Conservation (phyloP, 176 grass and related monocot genomes). For the Bonia amplexicaulis region DNA sequence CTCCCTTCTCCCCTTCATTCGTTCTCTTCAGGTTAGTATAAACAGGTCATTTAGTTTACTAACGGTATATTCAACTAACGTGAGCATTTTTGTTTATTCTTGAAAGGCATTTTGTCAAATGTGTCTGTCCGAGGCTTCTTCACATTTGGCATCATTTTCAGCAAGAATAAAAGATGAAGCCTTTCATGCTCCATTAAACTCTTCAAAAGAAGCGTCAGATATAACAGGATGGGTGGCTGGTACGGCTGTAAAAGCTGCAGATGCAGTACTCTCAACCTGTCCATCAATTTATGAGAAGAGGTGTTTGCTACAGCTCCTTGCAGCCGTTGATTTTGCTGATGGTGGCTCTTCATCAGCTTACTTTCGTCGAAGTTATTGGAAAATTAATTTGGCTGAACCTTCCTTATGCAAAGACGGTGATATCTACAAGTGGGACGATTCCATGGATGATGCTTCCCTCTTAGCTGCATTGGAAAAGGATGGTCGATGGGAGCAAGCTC, state of each 20-base stretch:
- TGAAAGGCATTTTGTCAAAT: slow-evolving; percentile 97
- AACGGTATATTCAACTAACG: slow-evolving; percentile 24
- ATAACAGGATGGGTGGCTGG: slow-evolving; percentile 65
- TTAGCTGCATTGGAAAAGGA: slow-evolving; percentile 73
- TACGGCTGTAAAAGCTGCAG: slow-evolving; percentile 90
- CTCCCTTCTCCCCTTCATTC: slow-evolving; percentile 81
- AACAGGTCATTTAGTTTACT: slow-evolving; percentile 14
- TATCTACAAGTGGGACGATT: slow-evolving; percentile 64
- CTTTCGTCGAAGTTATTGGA: slow-evolving; percentile 82
- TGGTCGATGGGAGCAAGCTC: slow-evolving; percentile 82
- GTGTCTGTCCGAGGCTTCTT: slow-evolving; percentile 80
- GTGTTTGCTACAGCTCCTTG: slow-evolving; percentile 76
- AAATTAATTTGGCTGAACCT: slow-evolving; percentile 77
- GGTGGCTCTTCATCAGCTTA: slow-evolving; percentile 74
- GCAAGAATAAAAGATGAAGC: slow-evolving; percentile 73
- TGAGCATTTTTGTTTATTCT: slow-evolving; percentile 20
- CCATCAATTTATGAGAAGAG: slow-evolving; percentile 87
- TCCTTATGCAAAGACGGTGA: slow-evolving; percentile 59
- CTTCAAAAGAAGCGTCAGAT: slow-evolving; percentile 49
- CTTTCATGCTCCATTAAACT: slow-evolving; percentile 37
- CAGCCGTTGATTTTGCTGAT: slow-evolving; percentile 86
- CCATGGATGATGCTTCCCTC: slow-evolving; percentile 74
- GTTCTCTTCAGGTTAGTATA: slow-evolving; percentile 76
- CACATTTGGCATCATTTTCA: slow-evolving; percentile 80
- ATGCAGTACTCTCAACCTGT: slow-evolving; percentile 75